Percentiles rank a stretch among this genome's conserved stretches.
phyloP scores from a whole-genome alignment of 139 green algal genomes.

The Tetradesmus lagerheimii region DNA sequence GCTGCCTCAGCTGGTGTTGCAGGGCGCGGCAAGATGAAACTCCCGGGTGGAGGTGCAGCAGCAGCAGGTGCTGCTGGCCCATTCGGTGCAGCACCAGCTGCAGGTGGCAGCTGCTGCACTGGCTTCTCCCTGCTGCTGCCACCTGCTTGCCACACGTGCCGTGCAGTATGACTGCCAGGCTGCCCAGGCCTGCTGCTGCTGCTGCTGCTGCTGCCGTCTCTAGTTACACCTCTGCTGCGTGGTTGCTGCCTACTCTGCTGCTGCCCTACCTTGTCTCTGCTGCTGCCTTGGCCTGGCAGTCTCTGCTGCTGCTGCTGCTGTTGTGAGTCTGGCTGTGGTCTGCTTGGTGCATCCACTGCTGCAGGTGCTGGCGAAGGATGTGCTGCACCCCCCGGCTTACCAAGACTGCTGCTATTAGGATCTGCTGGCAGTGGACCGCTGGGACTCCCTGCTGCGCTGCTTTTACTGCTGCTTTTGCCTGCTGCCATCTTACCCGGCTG shows the following conservation, averaged over 20 bases:
- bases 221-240: neutral
- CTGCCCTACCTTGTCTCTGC: neutral
- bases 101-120: neutral
- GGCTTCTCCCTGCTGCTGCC: neutral
- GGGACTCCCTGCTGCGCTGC: neutral
- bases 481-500: neutral
- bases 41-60: neutral
- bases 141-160: neutral
- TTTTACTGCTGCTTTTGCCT: neutral
- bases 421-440: neutral
- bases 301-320: neutral
- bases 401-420: neutral
- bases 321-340: neutral
- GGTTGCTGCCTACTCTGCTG: neutral
- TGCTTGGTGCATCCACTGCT: neutral
- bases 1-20: neutral
- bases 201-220: neutral
- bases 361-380: neutral
- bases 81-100: neutral
- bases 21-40: slow-evolving; percentile 3
- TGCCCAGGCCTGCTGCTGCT: neutral
- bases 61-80: neutral
- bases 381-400: neutral
- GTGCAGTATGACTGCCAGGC: neutral
- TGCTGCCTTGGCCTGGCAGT: neutral